Evolutionary conservation across 2,329 filamentous ascomycete species (phyloP).

Genomic region (Zarea fungicola): DNA sequence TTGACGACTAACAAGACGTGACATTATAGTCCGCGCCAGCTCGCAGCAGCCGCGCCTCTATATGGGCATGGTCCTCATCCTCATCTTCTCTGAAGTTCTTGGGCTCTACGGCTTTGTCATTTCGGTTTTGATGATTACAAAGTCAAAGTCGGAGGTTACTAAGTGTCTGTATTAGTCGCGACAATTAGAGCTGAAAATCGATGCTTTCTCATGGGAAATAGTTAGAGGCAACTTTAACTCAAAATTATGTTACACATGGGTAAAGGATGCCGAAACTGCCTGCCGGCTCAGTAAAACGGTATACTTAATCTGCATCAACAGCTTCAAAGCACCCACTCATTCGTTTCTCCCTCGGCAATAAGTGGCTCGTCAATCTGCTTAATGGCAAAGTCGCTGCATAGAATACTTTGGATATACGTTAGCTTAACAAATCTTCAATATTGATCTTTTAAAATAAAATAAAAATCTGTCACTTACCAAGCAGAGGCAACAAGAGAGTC

Average conservation of each 20-base stretch:
- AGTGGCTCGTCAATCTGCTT: slow-evolving; percentile 94
- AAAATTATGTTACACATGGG: not conserved
- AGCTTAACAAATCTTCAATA: slow-evolving; percentile 16
- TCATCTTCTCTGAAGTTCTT: slow-evolving; percentile 43
- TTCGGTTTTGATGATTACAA: slow-evolving; percentile 44
- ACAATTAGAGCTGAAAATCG: too few species aligned
- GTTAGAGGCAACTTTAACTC: too few species aligned
- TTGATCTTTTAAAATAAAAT: not conserved
- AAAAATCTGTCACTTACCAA: slow-evolving; percentile 54
- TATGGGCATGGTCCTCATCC: slow-evolving; percentile 42
- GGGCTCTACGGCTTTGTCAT: slow-evolving; percentile 44
- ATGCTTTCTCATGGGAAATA: too few species aligned
- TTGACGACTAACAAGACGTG: too few species aligned
- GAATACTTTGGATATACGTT: slow-evolving; percentile 54
- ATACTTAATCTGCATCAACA: not conserved
- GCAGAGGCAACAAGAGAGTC: slow-evolving; percentile 86
- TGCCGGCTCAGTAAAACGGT: not conserved
- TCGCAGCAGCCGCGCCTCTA: slow-evolving; percentile 43
- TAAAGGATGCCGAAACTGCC: not conserved
- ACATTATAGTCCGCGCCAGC: slow-evolving; percentile 38
- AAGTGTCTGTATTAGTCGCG: slow-evolving; percentile 24
- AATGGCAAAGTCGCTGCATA: slow-evolving; percentile 93
- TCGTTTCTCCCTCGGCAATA: slow-evolving; percentile 64
- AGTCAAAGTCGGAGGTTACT: slow-evolving; percentile 33
- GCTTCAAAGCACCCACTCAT: slow-evolving; percentile 70